Percentiles rank a stretch among this genome's conserved stretches.
phyloP scores from a whole-genome alignment of 345 rosid genomes.

The Ceriops decandra region DNA sequence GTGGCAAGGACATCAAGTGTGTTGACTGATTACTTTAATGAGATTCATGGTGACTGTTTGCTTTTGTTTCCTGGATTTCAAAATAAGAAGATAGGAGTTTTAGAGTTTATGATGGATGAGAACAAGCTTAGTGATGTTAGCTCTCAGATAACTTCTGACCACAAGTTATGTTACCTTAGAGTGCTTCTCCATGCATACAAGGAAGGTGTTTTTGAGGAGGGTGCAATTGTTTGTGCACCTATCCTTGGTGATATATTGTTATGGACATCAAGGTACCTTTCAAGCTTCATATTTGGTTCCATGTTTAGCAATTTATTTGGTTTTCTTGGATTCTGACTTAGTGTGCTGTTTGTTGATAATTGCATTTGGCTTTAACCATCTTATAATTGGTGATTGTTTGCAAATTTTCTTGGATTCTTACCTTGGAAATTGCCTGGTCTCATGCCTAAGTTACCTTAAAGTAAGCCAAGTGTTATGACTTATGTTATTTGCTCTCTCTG shows the following conservation, averaged over 20 bases:
- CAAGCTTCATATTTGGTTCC: background rate
- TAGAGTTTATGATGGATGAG: constrained; percentile 33
- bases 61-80: constrained; percentile 43
- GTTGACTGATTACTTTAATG: constrained; percentile 40
- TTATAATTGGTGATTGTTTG: no score
- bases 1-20: constrained; percentile 58
- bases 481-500: no score
- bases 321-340: background rate
- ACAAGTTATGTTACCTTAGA: constrained; percentile 61
- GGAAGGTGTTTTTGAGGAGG: constrained; percentile 77
- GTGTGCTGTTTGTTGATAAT: no score
- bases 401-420: no score
- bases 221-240: constrained; percentile 78
- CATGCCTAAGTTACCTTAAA: no score
- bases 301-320: background rate
- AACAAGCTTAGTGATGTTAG: constrained; percentile 25
- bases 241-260: constrained; percentile 42
- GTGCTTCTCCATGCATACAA: constrained; percentile 69
- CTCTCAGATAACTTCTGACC: constrained; percentile 27
- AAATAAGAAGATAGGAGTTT: constrained; percentile 23
- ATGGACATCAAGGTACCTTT: constrained; percentile 55
- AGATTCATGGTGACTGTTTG: constrained; percentile 31
- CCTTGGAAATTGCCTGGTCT: no score
- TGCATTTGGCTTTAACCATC: no score
- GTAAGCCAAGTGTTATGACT: background rate